Conservation (phyloP, 2,329 filamentous ascomycete species). For the Colletotrichum noveboracense region DNA sequence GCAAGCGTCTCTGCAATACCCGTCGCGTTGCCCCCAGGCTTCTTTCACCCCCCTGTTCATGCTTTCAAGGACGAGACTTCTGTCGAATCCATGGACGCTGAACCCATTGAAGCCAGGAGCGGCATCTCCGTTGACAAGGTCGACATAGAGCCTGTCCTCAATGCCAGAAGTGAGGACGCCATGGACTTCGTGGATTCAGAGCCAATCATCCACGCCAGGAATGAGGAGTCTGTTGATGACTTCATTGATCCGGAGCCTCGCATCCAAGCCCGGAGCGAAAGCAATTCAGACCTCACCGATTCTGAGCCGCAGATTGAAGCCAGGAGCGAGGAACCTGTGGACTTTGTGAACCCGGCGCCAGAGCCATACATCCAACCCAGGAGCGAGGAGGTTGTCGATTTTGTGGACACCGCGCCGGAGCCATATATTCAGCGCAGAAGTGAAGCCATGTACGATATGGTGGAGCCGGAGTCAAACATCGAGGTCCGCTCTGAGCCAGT, state of each 20-base stretch:
- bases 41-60: neutral
- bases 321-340: neutral
- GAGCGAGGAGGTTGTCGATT: neutral
- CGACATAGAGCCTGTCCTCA: neutral
- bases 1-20: neutral
- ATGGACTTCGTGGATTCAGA: neutral
- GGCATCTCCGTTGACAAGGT: neutral
- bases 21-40: neutral
- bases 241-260: neutral
- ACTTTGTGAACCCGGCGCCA: neutral
- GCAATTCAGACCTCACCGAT: neutral
- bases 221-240: neutral
- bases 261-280: neutral
- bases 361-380: neutral
- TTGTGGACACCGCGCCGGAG: neutral
- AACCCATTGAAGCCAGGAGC: neutral
- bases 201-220: neutral
- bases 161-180: neutral
- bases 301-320: neutral
- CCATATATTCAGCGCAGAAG: neutral
- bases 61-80: neutral
- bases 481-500: neutral
- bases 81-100: neutral
- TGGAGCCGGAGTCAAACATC: neutral
- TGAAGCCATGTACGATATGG: neutral